Evolutionary conservation across 306 rosid species (phyloP).

Genomic region (Cucumis cinereus): DNA sequence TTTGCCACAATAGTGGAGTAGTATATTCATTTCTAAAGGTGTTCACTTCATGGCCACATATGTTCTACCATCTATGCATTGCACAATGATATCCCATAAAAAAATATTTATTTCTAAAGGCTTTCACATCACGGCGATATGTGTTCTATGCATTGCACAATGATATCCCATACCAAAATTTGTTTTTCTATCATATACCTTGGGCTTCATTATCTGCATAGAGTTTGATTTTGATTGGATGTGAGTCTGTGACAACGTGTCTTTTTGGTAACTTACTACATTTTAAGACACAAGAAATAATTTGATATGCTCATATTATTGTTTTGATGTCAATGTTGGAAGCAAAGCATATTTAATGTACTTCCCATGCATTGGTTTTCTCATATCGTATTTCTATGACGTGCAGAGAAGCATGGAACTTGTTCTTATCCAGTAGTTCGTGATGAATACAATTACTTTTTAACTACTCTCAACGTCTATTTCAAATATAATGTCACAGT

Average conservation of each 20-base stretch:
- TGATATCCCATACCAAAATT: neutral
- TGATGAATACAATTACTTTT: slow-evolving; percentile 73
- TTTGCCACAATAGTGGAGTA: neutral
- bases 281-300: neutral
- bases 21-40: neutral
- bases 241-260: neutral
- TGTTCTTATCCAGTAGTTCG: slow-evolving; percentile 56
- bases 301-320: neutral
- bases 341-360: neutral
- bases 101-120: no score
- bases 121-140: no score
- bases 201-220: neutral
- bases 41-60: neutral
- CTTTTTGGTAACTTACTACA: neutral
- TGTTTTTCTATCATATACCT: neutral
- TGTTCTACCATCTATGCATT: neutral
- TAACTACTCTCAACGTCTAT: slow-evolving; percentile 55
- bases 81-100: neutral
- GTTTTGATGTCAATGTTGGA: neutral
- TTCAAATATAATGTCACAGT: slow-evolving; percentile 86
- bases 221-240: neutral
- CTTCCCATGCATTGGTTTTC: neutral
- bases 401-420: slow-evolving; percentile 95
- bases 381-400: slow-evolving; percentile 7
- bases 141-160: no score